These are phyloP conservation scores for Kitagawia praeruptora DNA, from an alignment of 129 eudicot species.

Conservation along the genomic window DNA sequence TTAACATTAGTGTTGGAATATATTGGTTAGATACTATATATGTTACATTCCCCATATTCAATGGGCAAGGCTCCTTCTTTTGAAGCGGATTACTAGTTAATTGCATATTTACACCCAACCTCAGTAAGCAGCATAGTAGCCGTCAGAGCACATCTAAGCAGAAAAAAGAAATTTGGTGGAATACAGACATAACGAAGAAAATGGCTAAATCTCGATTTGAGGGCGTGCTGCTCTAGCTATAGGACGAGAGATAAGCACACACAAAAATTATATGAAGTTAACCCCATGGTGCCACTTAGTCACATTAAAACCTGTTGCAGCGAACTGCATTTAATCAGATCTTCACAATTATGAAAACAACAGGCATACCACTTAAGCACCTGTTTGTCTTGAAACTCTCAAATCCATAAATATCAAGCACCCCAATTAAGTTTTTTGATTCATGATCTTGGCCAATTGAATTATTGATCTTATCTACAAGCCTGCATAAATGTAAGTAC, in stretches of 20 bases:
- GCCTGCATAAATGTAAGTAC: conserved; percentile 46
- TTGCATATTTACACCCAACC: not conserved
- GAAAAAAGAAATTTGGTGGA: not conserved
- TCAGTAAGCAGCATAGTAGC: not conserved
- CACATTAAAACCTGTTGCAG: conserved; percentile 14
- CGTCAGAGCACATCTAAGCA: not conserved
- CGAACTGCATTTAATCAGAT: conserved; percentile 14
- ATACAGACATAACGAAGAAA: not conserved
- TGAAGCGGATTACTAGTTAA: no score
- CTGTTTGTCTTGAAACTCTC: conserved; percentile 99
- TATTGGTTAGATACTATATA: no score
- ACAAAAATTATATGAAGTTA: not conserved
- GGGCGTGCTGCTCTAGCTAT: not conserved
- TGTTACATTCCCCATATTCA: no score
- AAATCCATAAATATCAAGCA: conserved; percentile 94
- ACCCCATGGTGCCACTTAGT: not conserved
- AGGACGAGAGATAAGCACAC: not conserved
- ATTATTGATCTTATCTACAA: conserved; percentile 81
- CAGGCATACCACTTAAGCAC: conserved; percentile 88
- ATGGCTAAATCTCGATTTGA: not conserved
- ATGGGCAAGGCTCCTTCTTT: no score
- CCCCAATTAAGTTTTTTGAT: conserved; percentile 80
- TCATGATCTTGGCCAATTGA: conserved; percentile 93
- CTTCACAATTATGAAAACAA: conserved; percentile 35
- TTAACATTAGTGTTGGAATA: no score